Evolutionary conservation across 2,329 filamentous ascomycete species (phyloP).

Genomic region (Conoideocrella luteorostrata): DNA sequence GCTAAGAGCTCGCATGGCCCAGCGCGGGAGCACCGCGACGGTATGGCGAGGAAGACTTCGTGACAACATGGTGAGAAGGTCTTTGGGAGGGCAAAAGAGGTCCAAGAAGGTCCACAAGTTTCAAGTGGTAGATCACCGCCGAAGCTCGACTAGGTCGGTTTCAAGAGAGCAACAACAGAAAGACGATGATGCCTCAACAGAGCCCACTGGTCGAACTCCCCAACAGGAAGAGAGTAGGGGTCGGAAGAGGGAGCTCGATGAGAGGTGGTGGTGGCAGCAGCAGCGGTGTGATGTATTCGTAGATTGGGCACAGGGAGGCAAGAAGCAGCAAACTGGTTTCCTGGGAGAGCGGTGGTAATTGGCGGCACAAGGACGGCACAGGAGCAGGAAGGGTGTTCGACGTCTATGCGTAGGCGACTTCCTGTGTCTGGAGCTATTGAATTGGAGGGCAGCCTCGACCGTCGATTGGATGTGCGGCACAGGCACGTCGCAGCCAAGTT

Average conservation of each 20-base stretch:
- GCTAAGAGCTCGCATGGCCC: slow-evolving; percentile 49
- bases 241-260: too few relatives aligned
- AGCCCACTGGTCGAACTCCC: background rate
- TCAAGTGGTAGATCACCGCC: background rate
- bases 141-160: background rate
- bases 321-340: slow-evolving; percentile 3
- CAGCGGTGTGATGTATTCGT: background rate
- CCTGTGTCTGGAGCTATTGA: slow-evolving; percentile 8
- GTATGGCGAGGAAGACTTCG: slow-evolving; percentile 32
- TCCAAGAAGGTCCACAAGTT: slow-evolving; percentile 3
- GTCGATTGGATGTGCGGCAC: slow-evolving; percentile 20
- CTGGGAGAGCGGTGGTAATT: background rate
- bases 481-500: slow-evolving; percentile 13
- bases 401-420: background rate
- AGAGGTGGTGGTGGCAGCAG: too few relatives aligned
- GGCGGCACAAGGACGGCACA: background rate
- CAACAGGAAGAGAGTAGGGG: too few relatives aligned
- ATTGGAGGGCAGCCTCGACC: slow-evolving; percentile 23
- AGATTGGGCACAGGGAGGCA: background rate
- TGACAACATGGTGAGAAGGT: slow-evolving; percentile 11
- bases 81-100: slow-evolving; percentile 8
- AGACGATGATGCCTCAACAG: background rate
- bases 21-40: slow-evolving; percentile 37
- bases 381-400: slow-evolving; percentile 3
- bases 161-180: background rate